Base-by-base conservation (phyloP, 1,284 basidiomycete species). In the Tylopilus orsonianus region DNA sequence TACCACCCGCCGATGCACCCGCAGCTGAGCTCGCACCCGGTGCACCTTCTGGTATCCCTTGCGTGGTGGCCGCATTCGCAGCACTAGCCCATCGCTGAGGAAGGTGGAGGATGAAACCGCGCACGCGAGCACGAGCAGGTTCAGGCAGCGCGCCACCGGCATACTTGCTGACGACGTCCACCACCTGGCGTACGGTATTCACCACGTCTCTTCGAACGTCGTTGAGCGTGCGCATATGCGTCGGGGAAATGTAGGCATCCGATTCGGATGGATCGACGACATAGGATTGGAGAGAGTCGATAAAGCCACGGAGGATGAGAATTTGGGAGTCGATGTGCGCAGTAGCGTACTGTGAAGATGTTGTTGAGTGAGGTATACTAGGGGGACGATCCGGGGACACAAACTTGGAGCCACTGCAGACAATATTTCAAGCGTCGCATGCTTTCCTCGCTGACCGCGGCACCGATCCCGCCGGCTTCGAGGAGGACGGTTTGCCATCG, bases 321-420 rank as follows among this genome's bases (percentile, higher is more conserved):
- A 94, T 94, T 61, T 94, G 93, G 8, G 85, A 83, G 61, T 95
- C 91, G 58, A 94, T 92, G 57, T 91, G 91, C 2, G 79, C 75
- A 1, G 91, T 94, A 8, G 93, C 93, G 60, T 91, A 94, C 87
- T 92, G 61, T n/a, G 33, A 49, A 48, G 7, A 40, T 10, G 12
- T 4, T 10, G 1, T 19, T 56, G 22, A 53, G 47, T 14, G 45
- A 23, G 87, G 87, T 61, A 26, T 0, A 36, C 13, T 85, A 89
- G 85, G 57, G 7, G 27, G 24, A 38, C 37, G 48, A 36, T 48
- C 26, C 19, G 14, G 6, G 33, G 41, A 45, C 30, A 70, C 75
- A 27, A 40, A 91, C 90, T 72, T 88, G 84, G n/a, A 96, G 73
- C 91, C 91, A 94, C 50, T 91, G 83, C 29, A 95, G 68, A 68